A percentile compares a stretch with the other conserved stretches of the same genome.
Conservation (phyloP, 768 basidiomycete genomes). For the Amanita thiersii region DNA sequence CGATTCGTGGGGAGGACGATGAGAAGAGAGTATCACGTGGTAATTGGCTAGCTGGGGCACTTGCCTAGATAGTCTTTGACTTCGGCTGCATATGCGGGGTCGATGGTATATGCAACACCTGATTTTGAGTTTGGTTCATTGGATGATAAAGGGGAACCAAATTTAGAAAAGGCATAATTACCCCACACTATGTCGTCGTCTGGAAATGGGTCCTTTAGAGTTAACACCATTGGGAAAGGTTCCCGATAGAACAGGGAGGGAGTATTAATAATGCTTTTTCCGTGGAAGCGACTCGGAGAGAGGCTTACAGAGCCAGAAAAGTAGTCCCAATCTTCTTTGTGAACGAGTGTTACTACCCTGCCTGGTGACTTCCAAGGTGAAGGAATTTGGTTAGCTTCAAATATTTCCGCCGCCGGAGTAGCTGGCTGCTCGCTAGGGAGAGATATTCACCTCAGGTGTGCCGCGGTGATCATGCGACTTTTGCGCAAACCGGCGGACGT, state of each 20-base stretch:
- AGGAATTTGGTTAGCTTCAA: neutral
- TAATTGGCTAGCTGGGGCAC: conserved; percentile 7
- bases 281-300: neutral
- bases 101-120: conserved; percentile 87
- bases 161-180: conserved; percentile 16
- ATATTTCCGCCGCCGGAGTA: neutral
- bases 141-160: neutral
- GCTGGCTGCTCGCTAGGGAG: neutral
- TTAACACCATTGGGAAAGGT: neutral
- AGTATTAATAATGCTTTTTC: too few species aligned
- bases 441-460: conserved; percentile 58
- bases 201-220: conserved; percentile 52
- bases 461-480: conserved; percentile 91
- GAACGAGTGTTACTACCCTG: conserved; percentile 83
- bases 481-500: conserved; percentile 86
- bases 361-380: conserved; percentile 66
- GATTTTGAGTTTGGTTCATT: neutral
- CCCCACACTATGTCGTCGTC: conserved; percentile 85
- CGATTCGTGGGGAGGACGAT: conserved; percentile 7
- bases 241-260: neutral
- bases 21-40: neutral
- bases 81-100: conserved; percentile 63
- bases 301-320: conserved; percentile 57
- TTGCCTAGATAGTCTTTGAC: conserved; percentile 80
- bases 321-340: conserved; percentile 80